phyloP scores from a whole-genome alignment of 208 protist species.

The Acanthamoeba castellanii region DNA sequence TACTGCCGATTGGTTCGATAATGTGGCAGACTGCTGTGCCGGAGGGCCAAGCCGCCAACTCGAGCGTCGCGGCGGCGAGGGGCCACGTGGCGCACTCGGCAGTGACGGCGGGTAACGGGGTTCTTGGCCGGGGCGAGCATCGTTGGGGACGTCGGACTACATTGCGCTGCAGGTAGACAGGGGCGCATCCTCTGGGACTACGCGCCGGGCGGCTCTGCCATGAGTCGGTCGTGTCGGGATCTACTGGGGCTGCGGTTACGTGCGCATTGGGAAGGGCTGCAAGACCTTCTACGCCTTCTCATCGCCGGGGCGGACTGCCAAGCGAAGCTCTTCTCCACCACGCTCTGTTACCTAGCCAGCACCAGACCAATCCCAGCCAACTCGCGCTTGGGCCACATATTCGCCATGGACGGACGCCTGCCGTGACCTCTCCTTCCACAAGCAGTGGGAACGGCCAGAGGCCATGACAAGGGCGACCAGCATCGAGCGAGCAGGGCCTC shows the following conservation, averaged over 20 bases:
- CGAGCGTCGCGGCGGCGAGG: neutral
- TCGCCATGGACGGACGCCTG: no score
- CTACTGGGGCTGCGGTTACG: neutral
- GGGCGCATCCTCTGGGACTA: neutral
- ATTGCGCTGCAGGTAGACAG: neutral
- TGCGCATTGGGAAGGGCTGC: neutral
- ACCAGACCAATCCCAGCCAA: no score
- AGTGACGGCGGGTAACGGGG: neutral
- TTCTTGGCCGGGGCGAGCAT: neutral
- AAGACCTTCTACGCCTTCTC: neutral
- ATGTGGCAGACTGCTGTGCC: neutral
- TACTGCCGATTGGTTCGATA: neutral
- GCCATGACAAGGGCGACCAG: no score
- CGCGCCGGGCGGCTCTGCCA: neutral
- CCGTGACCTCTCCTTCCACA: no score
- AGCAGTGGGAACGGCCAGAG: no score
- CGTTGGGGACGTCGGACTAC: neutral
- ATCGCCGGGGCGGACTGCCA: no score
- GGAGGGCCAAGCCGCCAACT: neutral
- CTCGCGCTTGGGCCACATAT: no score
- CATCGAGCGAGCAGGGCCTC: no score
- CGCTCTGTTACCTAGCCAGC: no score
- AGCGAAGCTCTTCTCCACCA: no score
- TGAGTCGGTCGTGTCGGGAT: neutral
- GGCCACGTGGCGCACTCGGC: neutral